Conservation (phyloP, 2,329 filamentous ascomycete species). For the Aureobasidium lini region DNA sequence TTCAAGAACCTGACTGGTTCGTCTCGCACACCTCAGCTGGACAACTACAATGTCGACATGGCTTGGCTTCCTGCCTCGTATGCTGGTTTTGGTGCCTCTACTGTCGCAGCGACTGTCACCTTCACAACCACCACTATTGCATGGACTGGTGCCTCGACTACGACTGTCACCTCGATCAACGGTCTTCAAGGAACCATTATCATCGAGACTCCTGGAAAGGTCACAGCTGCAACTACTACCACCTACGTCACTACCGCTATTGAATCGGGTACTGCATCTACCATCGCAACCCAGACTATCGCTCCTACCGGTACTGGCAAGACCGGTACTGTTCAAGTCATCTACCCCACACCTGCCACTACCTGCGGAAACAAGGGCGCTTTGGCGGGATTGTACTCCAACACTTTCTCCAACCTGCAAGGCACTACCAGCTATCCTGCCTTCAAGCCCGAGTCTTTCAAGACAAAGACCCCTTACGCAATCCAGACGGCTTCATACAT, state of each 20-base stretch:
- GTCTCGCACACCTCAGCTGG: constrained; percentile 12
- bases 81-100: constrained; percentile 15
- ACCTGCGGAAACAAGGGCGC: constrained; percentile 10
- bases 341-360: constrained; percentile 12
- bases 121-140: constrained; percentile 13
- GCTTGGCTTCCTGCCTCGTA: constrained; percentile 14
- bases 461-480: background rate
- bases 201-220: constrained; percentile 12
- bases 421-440: constrained; percentile 3
- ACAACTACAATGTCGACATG: constrained; percentile 14
- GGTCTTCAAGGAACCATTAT: constrained; percentile 11
- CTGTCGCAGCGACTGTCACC: background rate
- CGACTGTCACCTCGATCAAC: constrained; percentile 6
- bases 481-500: constrained; percentile 11
- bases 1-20: constrained; percentile 15
- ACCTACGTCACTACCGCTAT: constrained; percentile 11
- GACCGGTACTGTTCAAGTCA: constrained; percentile 7
- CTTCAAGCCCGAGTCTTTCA: constrained; percentile 12
- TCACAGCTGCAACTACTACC: background rate
- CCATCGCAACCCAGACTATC: constrained; percentile 3
- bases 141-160: constrained; percentile 10
- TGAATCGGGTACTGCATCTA: constrained; percentile 9
- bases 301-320: background rate
- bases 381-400: background rate
- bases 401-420: constrained; percentile 9